Conservation (phyloP, 2,329 filamentous ascomycete genomes). For the Microascus cirrosus region DNA sequence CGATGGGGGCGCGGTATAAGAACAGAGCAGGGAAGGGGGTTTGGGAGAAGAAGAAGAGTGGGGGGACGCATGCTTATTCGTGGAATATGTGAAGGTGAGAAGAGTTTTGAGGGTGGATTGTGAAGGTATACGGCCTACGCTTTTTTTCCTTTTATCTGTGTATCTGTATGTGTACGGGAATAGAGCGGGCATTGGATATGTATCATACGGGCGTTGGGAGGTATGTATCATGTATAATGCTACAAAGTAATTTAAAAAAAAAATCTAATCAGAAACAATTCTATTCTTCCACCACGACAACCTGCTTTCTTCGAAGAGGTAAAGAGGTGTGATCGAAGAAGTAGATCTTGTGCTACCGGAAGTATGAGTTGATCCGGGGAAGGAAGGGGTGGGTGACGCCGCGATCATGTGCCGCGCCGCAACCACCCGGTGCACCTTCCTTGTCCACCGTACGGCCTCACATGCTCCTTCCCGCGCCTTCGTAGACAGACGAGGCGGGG, state of each 20-base stretch:
- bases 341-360: not conserved
- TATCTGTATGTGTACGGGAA: not conserved
- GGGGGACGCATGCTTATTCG: slow-evolving; percentile 3
- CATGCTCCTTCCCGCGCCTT: not conserved
- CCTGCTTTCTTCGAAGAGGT: not conserved
- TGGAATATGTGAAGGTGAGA: not conserved
- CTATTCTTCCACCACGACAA: not conserved
- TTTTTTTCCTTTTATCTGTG: not conserved
- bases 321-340: not conserved
- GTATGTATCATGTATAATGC: not conserved
- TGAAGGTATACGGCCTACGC: not conserved
- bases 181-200: not conserved
- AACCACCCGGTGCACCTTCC: not conserved
- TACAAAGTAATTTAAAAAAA: not conserved
- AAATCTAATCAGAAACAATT: not conserved
- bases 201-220: not conserved
- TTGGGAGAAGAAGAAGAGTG: slow-evolving; percentile 1
- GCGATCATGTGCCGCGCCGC: not conserved
- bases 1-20: slow-evolving; percentile 12
- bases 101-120: not conserved
- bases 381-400: not conserved
- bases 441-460: not conserved
- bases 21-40: not conserved
- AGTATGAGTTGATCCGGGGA: not conserved
- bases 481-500: not conserved